These are phyloP conservation scores for Tolypocladium endophyticum DNA, from an alignment of 2,329 filamentous ascomycete species.

Conservation along the genomic window DNA sequence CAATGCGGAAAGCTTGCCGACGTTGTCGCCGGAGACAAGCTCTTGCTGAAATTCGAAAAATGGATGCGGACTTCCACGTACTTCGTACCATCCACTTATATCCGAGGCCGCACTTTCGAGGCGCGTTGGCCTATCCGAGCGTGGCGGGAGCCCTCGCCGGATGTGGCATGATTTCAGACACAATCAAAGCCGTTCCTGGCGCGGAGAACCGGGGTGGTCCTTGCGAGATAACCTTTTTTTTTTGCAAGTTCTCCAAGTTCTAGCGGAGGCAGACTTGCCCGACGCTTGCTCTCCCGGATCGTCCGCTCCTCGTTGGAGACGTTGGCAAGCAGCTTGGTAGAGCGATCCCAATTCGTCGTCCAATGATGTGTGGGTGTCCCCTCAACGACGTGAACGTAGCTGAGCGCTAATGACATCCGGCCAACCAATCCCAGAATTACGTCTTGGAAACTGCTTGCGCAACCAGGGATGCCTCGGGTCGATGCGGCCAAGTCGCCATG, in stretches of 20 bases:
- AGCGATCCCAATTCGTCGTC: background rate
- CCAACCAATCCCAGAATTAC: background rate
- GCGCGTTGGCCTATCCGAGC: background rate
- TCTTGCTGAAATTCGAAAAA: background rate
- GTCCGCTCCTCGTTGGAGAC: background rate
- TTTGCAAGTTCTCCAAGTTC: background rate
- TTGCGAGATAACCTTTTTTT: background rate
- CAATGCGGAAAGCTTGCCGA: background rate
- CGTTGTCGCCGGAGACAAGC: background rate
- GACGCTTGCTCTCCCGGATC: background rate
- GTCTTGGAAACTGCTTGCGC: conserved; percentile 1
- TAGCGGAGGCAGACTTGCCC: background rate
- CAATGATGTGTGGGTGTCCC: background rate
- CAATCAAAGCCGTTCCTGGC: background rate
- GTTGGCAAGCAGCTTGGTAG: background rate
- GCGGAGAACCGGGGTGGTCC: background rate
- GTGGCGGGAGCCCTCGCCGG: too few species aligned
- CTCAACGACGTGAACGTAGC: background rate
- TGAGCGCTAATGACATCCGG: background rate
- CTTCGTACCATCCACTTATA: too few species aligned
- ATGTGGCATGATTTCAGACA: background rate
- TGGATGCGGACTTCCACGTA: background rate
- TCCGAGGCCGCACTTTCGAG: background rate
- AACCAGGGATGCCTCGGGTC: background rate
- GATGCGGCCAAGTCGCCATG: background rate